Evolutionary conservation across 345 rosid genomes (phyloP).

Genomic region (Bruguiera gymnorhiza): DNA sequence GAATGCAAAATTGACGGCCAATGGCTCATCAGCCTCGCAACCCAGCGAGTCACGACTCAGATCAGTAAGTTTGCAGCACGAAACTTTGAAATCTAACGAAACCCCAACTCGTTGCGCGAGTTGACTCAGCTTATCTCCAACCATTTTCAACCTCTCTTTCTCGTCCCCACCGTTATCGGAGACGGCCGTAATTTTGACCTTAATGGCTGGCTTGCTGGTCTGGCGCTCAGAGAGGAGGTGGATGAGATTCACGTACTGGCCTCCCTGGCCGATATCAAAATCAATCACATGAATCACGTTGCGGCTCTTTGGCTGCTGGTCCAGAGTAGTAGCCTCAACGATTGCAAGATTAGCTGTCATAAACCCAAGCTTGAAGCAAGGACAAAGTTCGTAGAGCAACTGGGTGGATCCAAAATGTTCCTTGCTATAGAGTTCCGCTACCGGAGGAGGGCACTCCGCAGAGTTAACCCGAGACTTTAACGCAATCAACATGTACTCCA

Average conservation of each 20-base stretch:
- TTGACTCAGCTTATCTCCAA: conserved; percentile 41
- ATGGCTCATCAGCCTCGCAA: conserved; percentile 58
- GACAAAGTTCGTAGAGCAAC: conserved; percentile 62
- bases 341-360: conserved; percentile 86
- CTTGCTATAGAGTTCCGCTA: conserved; percentile 50
- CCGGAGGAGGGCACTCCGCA: conserved; percentile 46
- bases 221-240: conserved; percentile 59
- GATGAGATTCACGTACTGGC: conserved; percentile 65
- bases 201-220: conserved; percentile 23
- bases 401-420: conserved; percentile 62
- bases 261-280: conserved; percentile 80
- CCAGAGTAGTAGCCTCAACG: conserved; percentile 46
- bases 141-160: conserved; percentile 37
- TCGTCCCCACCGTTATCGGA: conserved; percentile 43
- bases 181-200: conserved; percentile 70
- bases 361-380: conserved; percentile 85
- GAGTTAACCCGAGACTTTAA: conserved; percentile 57
- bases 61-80: conserved; percentile 42
- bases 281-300: conserved; percentile 66
- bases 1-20: conserved; percentile 84
- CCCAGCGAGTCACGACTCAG: conserved; percentile 64
- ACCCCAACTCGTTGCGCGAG: conserved; percentile 43
- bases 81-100: conserved; percentile 41
- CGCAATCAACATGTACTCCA: conserved; percentile 57
- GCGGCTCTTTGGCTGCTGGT: conserved; percentile 33